Evolutionary conservation across 2,329 filamentous ascomycete genomes (phyloP).

Genomic region (Monilinia fructigena): DNA sequence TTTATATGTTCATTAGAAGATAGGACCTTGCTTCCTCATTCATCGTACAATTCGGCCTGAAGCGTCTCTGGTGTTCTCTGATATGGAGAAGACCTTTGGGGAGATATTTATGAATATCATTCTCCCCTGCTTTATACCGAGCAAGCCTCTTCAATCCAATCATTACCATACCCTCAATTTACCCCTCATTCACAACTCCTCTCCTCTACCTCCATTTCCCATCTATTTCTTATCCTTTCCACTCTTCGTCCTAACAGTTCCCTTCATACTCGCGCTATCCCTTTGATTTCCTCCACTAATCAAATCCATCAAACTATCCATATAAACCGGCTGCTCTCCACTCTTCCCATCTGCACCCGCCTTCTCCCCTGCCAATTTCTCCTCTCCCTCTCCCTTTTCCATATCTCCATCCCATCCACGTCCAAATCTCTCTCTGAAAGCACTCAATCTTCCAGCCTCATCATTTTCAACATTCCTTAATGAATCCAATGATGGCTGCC

Average conservation of each 20-base stretch:
- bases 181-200: slow-evolving; percentile 38
- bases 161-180: slow-evolving; percentile 6
- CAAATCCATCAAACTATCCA: slow-evolving; percentile 56
- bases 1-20: neutral
- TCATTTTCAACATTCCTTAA: slow-evolving; percentile 89
- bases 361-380: slow-evolving; percentile 40
- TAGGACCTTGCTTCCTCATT: neutral
- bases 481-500: slow-evolving; percentile 82
- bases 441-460: slow-evolving; percentile 84
- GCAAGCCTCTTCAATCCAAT: slow-evolving; percentile 1
- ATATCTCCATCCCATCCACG: slow-evolving; percentile 83
- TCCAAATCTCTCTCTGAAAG: slow-evolving; percentile 83
- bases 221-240: slow-evolving; percentile 40
- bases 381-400: slow-evolving; percentile 38
- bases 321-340: slow-evolving; percentile 39
- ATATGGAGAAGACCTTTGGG: neutral
- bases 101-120: slow-evolving; percentile 1
- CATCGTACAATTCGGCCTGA: slow-evolving; percentile 6
- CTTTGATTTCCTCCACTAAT: slow-evolving; percentile 45
- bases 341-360: slow-evolving; percentile 38
- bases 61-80: neutral
- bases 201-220: slow-evolving; percentile 30
- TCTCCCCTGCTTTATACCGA: neutral
- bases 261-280: slow-evolving; percentile 34
- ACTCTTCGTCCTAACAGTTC: slow-evolving; percentile 29